Base-by-base conservation (phyloP, 1,284 basidiomycete genomes). In the Kwoniella shivajii region DNA sequence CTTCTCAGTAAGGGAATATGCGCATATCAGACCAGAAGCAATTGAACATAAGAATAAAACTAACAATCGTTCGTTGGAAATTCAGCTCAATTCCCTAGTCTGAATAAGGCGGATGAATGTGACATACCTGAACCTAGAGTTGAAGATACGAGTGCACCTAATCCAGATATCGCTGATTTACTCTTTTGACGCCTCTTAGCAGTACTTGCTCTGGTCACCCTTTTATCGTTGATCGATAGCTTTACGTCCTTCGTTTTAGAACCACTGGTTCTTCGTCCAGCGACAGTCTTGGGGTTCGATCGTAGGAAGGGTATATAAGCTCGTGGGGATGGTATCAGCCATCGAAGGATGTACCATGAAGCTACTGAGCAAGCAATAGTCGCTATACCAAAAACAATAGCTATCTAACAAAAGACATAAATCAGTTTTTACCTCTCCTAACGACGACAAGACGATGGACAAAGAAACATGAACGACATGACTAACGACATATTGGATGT, bases 401-500 rank as follows among this genome's bases (percentile, higher is more conserved):
- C 54, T 33, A 60, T 53, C 58, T 60, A 42, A 22, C 10, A 42
- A 36, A 10, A 20, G 3, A 16, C 6, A 37, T 16, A 55, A 39
- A 42, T 30, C 26, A 42, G 47, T 38, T 36, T n/a, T n/a, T n/a
- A n/a, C n/a, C n/a, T n/a, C n/a, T n/a, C n/a, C n/a, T n/a, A n/a
- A n/a, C n/a, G n/a, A 39, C 33, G 29, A 14, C 14, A 18, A 10
- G 9, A 27, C 4, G 4, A 26, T 24, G 9, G 42, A 18, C 1
- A 18, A 9, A 34, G 14, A 34, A 6, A 27, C 16, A 26, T 24
- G 50, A 29, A 20, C 33, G n/a, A 36, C 5, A 31, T 7, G 18
- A 57, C 55, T 26, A 39, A 52, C 55, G 6, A 57, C 29, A 20
- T 57, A 57, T 41, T 51, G 55, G 7, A 45, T 44, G 36, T 57